These are phyloP conservation scores for Stromatinia cepivora DNA, from an alignment of 2,329 filamentous ascomycete species.

Conservation along the genomic window DNA sequence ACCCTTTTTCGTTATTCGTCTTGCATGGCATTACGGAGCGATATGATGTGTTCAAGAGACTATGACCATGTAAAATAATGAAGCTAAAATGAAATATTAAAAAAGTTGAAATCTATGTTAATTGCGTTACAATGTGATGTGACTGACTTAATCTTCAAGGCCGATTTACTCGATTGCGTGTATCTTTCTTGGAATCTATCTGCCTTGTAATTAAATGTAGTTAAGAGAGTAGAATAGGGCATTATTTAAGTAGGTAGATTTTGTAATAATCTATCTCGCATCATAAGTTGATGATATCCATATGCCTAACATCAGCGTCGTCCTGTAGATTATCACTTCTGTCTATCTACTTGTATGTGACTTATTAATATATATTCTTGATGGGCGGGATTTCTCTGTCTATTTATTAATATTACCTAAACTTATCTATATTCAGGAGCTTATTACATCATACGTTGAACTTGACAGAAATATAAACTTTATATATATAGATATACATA, in stretches of 20 bases:
- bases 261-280: not conserved
- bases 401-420: not conserved
- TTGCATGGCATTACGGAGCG: conserved; percentile 35
- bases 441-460: not conserved
- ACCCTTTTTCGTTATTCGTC: conserved; percentile 37
- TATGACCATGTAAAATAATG: conserved; percentile 37
- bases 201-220: not conserved
- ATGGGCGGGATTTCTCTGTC: not conserved
- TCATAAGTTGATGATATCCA: not conserved
- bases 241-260: not conserved
- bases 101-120: conserved; percentile 7
- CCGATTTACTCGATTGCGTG: not conserved
- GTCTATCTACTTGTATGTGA: not conserved
- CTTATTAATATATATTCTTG: not conserved
- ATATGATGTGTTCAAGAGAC: conserved; percentile 33
- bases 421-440: not conserved
- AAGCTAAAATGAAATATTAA: conserved; percentile 20
- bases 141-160: not conserved
- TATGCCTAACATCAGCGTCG: not conserved
- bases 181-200: not conserved
- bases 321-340: not conserved
- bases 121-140: not conserved
- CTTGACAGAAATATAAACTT: too few relatives aligned
- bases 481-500: not conserved
- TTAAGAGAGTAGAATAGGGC: not conserved